Conservation (phyloP, 495 filamentous ascomycete genomes). For the Xylaria scruposa region DNA sequence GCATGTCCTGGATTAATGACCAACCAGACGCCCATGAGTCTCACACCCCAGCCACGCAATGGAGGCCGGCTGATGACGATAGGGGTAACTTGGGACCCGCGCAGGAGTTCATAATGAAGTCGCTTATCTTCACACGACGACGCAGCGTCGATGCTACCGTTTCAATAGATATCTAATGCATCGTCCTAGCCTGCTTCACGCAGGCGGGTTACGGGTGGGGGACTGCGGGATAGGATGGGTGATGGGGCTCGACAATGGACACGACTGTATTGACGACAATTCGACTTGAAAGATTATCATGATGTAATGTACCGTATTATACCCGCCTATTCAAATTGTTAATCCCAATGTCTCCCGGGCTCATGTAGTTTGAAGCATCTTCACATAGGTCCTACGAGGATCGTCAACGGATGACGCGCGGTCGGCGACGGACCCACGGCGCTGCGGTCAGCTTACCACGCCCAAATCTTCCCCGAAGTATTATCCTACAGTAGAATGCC, state of each 20-base stretch:
- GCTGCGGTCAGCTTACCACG: slow-evolving; percentile 6
- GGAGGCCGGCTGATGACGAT: slow-evolving; percentile 1
- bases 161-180: neutral
- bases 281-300: neutral
- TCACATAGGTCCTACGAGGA: neutral
- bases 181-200: neutral
- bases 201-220: neutral
- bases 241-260: neutral
- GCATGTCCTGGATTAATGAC: slow-evolving; percentile 19
- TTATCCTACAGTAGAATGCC: neutral
- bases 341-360: no score
- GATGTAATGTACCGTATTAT: neutral
- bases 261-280: neutral
- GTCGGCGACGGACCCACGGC: neutral
- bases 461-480: neutral
- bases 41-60: neutral
- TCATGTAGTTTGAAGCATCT: neutral
- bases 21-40: neutral
- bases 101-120: slow-evolving; percentile 25
- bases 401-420: neutral
- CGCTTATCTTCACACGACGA: slow-evolving; percentile 22
- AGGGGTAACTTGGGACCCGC: neutral
- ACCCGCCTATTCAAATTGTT: neutral
- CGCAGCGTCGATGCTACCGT: neutral
- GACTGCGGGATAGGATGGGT: neutral